Conservation (phyloP, 2,329 filamentous ascomycete genomes). For the Scedosporium aurantiacum region DNA sequence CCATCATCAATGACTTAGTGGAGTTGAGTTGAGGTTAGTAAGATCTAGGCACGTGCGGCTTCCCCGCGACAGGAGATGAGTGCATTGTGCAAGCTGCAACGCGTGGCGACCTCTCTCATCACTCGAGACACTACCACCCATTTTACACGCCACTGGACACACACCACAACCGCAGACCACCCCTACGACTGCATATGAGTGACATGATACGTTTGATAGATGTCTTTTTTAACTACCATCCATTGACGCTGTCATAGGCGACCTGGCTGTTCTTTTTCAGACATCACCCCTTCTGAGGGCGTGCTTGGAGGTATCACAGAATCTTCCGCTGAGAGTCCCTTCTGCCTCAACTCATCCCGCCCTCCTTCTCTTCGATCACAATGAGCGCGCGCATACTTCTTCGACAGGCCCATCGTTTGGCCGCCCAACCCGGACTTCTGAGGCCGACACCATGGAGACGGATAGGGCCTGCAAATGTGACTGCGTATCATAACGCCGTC, state of each 20-base stretch:
- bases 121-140: background rate
- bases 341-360: no score
- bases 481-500: conserved; percentile 72
- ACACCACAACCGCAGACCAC: background rate
- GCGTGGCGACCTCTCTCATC: background rate
- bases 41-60: background rate
- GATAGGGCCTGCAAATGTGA: conserved; percentile 32
- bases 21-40: background rate
- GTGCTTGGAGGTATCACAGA: no score
- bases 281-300: no score
- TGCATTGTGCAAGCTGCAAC: background rate
- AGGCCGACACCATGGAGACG: conserved; percentile 3
- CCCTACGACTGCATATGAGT: background rate
- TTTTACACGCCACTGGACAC: background rate
- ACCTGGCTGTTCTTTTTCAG: no score
- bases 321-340: no score
- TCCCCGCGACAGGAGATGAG: background rate
- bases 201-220: background rate
- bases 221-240: no score
- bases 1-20: background rate
- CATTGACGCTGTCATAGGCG: no score
- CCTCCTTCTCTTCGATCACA: background rate
- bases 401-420: conserved; percentile 1
- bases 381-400: conserved; percentile 6
- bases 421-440: background rate